phyloP scores from a whole-genome alignment of 2,329 filamentous ascomycete genomes.

The Triangularia verruculosa region DNA sequence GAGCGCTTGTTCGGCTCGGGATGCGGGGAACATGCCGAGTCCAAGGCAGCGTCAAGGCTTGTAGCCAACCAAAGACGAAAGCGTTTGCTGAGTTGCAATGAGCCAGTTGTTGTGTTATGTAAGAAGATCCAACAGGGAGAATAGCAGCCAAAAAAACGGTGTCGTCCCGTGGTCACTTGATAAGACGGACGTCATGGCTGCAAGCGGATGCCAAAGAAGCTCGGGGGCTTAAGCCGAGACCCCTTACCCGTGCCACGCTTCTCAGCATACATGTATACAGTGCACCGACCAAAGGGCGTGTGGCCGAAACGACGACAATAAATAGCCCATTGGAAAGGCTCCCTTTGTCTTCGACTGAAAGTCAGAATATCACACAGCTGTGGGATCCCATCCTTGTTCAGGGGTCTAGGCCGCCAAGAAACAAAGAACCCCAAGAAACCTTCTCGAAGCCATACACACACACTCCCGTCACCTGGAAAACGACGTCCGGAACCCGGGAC shows the following conservation, averaged over 20 bases:
- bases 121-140: not conserved
- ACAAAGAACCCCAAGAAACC: not conserved
- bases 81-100: not conserved
- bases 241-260: not conserved
- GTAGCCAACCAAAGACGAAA: constrained; percentile 3
- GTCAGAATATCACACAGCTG: not conserved
- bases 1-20: not conserved
- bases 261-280: not conserved
- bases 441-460: constrained; percentile 2
- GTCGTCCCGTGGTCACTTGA: constrained; percentile 10
- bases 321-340: not conserved
- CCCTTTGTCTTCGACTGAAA: not conserved
- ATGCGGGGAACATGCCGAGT: not conserved
- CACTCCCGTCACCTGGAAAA: constrained; percentile 14
- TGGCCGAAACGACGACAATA: not conserved
- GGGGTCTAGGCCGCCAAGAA: not conserved
- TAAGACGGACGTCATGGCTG: constrained; percentile 8
- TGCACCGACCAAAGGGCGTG: not conserved
- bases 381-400: not conserved
- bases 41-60: not conserved
- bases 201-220: not conserved
- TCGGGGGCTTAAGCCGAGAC: constrained; percentile 7
- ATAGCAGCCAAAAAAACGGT: not conserved
- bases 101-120: not conserved
- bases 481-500: constrained; percentile 9